These are phyloP conservation scores for Giardia muris DNA, from an alignment of 208 protist species.

Conservation along the genomic window DNA sequence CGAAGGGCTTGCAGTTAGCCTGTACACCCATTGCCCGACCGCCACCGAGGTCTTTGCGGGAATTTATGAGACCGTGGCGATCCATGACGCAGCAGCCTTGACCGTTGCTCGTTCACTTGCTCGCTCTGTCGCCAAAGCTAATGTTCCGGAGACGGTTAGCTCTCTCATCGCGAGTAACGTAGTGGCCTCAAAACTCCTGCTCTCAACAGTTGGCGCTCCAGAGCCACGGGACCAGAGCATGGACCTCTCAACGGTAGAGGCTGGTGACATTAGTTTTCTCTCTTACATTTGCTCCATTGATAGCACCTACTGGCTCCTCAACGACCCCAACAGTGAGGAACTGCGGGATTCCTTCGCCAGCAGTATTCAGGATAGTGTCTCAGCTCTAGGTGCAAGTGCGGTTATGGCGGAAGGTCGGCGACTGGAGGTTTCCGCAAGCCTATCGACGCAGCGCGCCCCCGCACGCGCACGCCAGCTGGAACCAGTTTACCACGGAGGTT, in stretches of 20 bases:
- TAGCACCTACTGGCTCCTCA: background rate
- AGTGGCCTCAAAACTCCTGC: too few relatives aligned
- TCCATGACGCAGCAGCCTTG: too few relatives aligned
- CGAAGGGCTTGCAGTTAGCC: background rate
- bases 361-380: background rate
- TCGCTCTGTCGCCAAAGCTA: too few relatives aligned
- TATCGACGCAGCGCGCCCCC: background rate
- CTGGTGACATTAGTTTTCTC: background rate
- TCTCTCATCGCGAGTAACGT: too few relatives aligned
- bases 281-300: background rate
- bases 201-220: too few relatives aligned
- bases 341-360: background rate
- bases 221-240: too few relatives aligned
- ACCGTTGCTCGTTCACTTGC: too few relatives aligned
- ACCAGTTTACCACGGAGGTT: background rate
- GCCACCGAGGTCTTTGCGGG: background rate
- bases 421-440: background rate
- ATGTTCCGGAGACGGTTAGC: too few relatives aligned
- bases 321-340: background rate
- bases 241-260: background rate
- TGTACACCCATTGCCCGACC: background rate
- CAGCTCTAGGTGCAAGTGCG: background rate
- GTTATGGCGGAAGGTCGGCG: background rate
- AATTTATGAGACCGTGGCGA: too few relatives aligned
- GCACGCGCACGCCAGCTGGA: background rate